Evolutionary conservation across 345 rosid species (phyloP).

Genomic region (Chamaenerion angustifolium): DNA sequence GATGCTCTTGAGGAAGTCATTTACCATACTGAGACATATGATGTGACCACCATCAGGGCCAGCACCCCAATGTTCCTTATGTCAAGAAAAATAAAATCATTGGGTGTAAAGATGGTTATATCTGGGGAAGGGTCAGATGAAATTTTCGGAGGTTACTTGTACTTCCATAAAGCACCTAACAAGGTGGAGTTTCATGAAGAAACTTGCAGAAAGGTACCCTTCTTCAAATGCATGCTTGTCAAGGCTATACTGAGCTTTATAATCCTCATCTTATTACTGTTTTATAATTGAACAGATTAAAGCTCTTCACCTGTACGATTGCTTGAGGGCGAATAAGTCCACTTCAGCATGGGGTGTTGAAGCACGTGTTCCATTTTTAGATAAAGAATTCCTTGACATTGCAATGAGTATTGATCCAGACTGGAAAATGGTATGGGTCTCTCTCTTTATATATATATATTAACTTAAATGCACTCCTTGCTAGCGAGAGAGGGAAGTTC

Average conservation of each 20-base stretch:
- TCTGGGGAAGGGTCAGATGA: constrained; percentile 98
- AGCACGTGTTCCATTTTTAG: constrained; percentile 89
- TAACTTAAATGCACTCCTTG: too few relatives aligned
- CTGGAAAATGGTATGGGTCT: constrained; percentile 56
- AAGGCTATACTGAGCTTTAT: background rate
- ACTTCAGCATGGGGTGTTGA: constrained; percentile 98
- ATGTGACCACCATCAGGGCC: constrained; percentile 88
- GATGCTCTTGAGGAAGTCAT: constrained; percentile 97
- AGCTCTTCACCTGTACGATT: constrained; percentile 88
- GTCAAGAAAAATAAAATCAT: constrained; percentile 82
- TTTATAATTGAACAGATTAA: constrained; percentile 46
- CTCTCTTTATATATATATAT: background rate
- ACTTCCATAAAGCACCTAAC: constrained; percentile 94
- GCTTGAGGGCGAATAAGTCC: constrained; percentile 90
- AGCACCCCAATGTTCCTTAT: constrained; percentile 95
- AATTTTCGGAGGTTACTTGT: constrained; percentile 88
- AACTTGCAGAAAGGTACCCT: constrained; percentile 72
- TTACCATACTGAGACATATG: constrained; percentile 88
- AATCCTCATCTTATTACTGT: too few relatives aligned
- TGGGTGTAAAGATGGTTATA: constrained; percentile 95
- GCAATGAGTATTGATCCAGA: constrained; percentile 90
- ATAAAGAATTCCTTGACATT: constrained; percentile 62
- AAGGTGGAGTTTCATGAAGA: constrained; percentile 81
- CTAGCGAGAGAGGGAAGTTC: too few relatives aligned
- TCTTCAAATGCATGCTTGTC: background rate